phyloP scores from a whole-genome alignment of 441 rosid species.

The Pelargonium australe region DNA sequence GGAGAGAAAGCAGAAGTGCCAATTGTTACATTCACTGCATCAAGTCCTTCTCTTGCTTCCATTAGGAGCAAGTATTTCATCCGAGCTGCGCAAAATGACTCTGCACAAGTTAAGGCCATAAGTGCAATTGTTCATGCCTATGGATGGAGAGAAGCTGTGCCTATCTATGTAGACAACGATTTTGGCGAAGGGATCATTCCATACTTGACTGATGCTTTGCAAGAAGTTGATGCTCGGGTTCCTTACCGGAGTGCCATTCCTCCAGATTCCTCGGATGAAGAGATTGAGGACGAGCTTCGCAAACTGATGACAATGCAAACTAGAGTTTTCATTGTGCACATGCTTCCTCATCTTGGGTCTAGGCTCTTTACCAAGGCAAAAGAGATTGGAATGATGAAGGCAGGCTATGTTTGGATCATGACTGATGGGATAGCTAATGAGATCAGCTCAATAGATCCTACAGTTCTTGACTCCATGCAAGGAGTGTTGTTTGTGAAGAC shows the following conservation, averaged over 20 bases:
- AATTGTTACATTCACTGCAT: constrained; percentile 51
- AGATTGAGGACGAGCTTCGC: constrained; percentile 39
- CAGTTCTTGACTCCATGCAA: constrained; percentile 30
- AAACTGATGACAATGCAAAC: constrained; percentile 50
- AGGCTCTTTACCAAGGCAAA: constrained; percentile 39
- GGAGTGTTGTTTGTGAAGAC: constrained; percentile 45
- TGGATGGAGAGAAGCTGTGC: constrained; percentile 54
- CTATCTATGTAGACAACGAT: constrained; percentile 38
- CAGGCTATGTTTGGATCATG: constrained; percentile 57
- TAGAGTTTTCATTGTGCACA: constrained; percentile 57
- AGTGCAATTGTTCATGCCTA: constrained; percentile 35
- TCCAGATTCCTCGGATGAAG: constrained; percentile 29
- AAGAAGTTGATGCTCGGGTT: constrained; percentile 30
- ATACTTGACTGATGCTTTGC: constrained; percentile 37
- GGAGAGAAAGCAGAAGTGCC: constrained; percentile 49
- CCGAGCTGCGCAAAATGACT: constrained; percentile 32
- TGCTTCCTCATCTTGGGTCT: constrained; percentile 33
- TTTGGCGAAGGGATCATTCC: constrained; percentile 48
- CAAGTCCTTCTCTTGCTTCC: constrained; percentile 43
- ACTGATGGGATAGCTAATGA: constrained; percentile 35
- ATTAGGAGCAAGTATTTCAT: constrained; percentile 43
- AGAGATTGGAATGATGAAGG: constrained; percentile 46
- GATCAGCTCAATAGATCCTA: constrained; percentile 11
- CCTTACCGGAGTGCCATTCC: constrained; percentile 38
- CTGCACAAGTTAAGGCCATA: constrained; percentile 42